phyloP scores from a whole-genome alignment of 2,329 filamentous ascomycete species.

The Stagonosporopsis cucurbitacearum region DNA sequence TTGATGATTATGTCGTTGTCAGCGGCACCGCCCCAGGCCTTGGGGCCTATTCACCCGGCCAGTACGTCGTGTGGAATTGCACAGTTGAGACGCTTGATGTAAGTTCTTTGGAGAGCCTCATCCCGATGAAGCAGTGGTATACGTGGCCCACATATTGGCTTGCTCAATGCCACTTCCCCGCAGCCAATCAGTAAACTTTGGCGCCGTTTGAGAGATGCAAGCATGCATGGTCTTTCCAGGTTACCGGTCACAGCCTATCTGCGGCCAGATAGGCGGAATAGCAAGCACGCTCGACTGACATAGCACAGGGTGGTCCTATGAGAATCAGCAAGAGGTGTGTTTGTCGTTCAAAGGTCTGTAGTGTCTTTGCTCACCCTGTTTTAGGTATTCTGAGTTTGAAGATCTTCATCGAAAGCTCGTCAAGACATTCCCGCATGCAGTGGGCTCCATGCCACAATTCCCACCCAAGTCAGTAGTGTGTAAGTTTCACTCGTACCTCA shows the following conservation, averaged over 20 bases:
- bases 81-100: slow-evolving; percentile 85
- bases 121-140: slow-evolving; percentile 17
- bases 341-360: background rate
- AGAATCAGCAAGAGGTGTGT: slow-evolving; percentile 64
- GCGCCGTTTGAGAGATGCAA: slow-evolving; percentile 9
- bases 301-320: slow-evolving; percentile 61
- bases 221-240: slow-evolving; percentile 20
- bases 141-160: slow-evolving; percentile 20
- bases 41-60: slow-evolving; percentile 71
- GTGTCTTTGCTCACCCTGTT: slow-evolving; percentile 27
- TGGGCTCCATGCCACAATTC: slow-evolving; percentile 83
- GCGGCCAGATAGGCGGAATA: background rate
- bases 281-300: slow-evolving; percentile 17
- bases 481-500: slow-evolving; percentile 52
- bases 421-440: slow-evolving; percentile 81
- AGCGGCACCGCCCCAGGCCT: slow-evolving; percentile 63
- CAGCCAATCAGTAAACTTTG: slow-evolving; percentile 25
- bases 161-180: slow-evolving; percentile 10
- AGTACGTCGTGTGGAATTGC: slow-evolving; percentile 85
- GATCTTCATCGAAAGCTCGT: slow-evolving; percentile 76
- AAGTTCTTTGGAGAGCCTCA: slow-evolving; percentile 48
- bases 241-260: slow-evolving; percentile 9
- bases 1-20: slow-evolving; percentile 68
- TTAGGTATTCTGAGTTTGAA: slow-evolving; percentile 93
- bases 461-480: slow-evolving; percentile 92